phyloP scores from a whole-genome alignment of 2,329 filamentous ascomycete species.

The Pyricularia sp. region DNA sequence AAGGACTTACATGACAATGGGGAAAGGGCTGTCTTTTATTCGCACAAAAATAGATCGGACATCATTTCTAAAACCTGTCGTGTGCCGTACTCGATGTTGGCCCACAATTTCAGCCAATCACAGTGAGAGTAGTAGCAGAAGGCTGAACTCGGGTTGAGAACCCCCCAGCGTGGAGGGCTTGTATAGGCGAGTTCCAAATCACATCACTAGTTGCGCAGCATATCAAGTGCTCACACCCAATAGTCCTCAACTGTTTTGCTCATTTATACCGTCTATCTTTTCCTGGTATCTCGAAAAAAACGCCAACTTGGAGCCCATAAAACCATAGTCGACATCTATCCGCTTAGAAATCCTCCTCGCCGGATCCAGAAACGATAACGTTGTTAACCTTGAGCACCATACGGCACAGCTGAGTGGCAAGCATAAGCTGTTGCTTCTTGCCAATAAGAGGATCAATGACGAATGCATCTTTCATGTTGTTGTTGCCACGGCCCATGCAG shows the following conservation, averaged over 20 bases:
- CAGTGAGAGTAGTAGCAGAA: neutral
- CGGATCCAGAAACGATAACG: constrained; percentile 81
- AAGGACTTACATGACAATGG: neutral
- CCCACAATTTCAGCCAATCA: neutral
- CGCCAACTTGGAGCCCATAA: neutral
- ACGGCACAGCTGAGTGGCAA: constrained; percentile 93
- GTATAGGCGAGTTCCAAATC: neutral
- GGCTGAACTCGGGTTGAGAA: no score
- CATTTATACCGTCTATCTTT: constrained; percentile 3
- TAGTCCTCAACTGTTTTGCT: neutral
- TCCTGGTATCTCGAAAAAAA: constrained; percentile 1
- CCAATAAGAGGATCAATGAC: constrained; percentile 97
- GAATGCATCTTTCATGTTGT: constrained; percentile 96
- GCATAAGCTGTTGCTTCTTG: constrained; percentile 92
- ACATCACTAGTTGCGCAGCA: neutral
- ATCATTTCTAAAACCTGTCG: neutral
- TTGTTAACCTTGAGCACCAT: constrained; percentile 99
- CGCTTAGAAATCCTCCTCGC: constrained; percentile 71
- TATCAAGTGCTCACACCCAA: neutral
- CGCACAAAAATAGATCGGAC: neutral
- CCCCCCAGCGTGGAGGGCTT: neutral
- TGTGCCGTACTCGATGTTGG: neutral
- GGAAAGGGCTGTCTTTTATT: neutral
- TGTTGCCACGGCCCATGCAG: constrained; percentile 92
- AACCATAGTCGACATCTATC: neutral